Base-by-base conservation (phyloP, 2,329 filamentous ascomycete genomes). In the Aspergillus amoenus region DNA sequence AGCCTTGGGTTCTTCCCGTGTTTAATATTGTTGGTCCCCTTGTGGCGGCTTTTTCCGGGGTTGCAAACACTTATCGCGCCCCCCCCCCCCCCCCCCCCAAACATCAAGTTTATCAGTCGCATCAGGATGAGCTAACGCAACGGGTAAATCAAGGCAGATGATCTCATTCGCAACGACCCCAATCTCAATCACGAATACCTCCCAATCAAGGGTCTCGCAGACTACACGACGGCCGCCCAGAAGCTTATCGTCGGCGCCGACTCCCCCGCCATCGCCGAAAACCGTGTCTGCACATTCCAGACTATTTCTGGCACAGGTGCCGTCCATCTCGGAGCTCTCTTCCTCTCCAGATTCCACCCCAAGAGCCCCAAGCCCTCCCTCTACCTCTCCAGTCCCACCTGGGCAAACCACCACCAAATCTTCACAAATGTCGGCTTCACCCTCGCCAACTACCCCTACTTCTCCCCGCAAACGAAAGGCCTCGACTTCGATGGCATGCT, bases 361-460 rank as follows among this genome's bases (percentile, higher is more conserved):
- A 21, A 43, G 21, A 39, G 21, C 32, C 76, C 70, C 74, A 53
- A 73, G 82, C 70, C 82, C 84, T 71, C 85, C 83, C 85, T 95
- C 78, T 97, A 96, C 83, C 82, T 97, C 75, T 96, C 92, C 70
- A 90, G 89, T 76, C 94, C 94, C 52, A 99, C 94, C 61, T 99
- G 94, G 94, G 92, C 90, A 66, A 99, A 99, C 81, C 94, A 99
- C 86, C 88, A 95, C 80, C 94, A 97, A 78, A 97, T 99, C 82
- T 96, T 99, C 81, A 85, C 82, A 77, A 97, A 97, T 73, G 92
- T 97, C 71, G 83, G 84, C 67, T 81, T 97, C 30, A 79, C 85
- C 34, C 85, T 91, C 68, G 88, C 88, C 66, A 85, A 85, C 64
- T 99, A 99, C 80, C 94, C 93, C 49, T 99, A 99, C 83, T 99